Evolutionary conservation across 2,329 filamentous ascomycete genomes (phyloP).

Genomic region (Cercospora canescens): DNA sequence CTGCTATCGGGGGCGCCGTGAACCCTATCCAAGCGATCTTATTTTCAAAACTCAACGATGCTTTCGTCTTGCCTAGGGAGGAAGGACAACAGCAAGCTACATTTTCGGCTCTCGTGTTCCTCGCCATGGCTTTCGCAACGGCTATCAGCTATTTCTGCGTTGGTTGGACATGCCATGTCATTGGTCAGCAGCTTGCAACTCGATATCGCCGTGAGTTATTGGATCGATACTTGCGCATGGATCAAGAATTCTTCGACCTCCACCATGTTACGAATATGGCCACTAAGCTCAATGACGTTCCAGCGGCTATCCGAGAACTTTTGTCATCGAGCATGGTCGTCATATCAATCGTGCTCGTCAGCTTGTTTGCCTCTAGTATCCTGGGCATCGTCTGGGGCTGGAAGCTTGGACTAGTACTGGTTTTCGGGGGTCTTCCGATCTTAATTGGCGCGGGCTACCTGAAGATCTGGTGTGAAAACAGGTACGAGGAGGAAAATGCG

Average conservation of each 20-base stretch:
- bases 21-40: constrained; percentile 50
- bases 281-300: constrained; percentile 47
- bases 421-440: neutral
- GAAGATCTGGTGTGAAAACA: neutral
- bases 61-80: constrained; percentile 44
- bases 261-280: constrained; percentile 51
- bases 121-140: constrained; percentile 52
- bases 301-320: neutral
- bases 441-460: neutral
- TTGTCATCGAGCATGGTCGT: neutral
- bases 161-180: constrained; percentile 23
- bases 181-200: constrained; percentile 24
- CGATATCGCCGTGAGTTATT: constrained; percentile 27
- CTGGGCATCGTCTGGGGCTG: neutral
- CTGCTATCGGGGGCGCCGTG: constrained; percentile 39
- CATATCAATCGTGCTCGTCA: neutral
- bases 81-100: constrained; percentile 44
- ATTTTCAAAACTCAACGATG: constrained; percentile 49
- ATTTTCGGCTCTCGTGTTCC: constrained; percentile 58
- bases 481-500: neutral
- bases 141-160: constrained; percentile 48
- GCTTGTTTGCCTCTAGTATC: neutral
- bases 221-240: constrained; percentile 53
- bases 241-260: constrained; percentile 82
- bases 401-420: neutral